Conservation (phyloP, 140 eudicot genomes). For the Flaveria floridana region DNA sequence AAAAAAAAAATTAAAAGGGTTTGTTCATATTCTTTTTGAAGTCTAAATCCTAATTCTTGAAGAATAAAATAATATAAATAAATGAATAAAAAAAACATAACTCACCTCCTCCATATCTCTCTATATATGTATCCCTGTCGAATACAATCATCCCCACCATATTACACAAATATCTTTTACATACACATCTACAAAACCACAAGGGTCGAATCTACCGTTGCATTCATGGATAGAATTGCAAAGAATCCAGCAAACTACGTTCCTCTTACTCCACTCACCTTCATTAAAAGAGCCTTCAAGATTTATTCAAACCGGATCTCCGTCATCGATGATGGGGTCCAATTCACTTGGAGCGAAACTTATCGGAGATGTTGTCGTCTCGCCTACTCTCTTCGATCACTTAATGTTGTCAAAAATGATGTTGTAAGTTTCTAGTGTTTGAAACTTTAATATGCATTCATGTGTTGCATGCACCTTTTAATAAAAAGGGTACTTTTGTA, state of each 20-base stretch:
- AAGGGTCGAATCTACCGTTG: background rate
- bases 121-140: too few relatives aligned
- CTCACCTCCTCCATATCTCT: too few relatives aligned
- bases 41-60: too few relatives aligned
- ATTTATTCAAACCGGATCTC: conserved; percentile 61
- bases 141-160: background rate
- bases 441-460: background rate
- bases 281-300: conserved; percentile 58
- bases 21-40: too few relatives aligned
- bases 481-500: too few relatives aligned
- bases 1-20: too few relatives aligned
- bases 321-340: conserved; percentile 43
- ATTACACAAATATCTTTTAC: background rate
- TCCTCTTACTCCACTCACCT: conserved; percentile 63
- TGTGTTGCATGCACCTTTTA: background rate
- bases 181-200: background rate
- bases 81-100: too few relatives aligned
- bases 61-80: too few relatives aligned
- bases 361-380: conserved; percentile 60
- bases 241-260: conserved; percentile 67
- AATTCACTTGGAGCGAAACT: conserved; percentile 66
- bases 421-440: conserved; percentile 46
- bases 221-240: conserved; percentile 47
- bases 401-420: conserved; percentile 53
- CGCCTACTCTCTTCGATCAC: conserved; percentile 55